Evolutionary conservation across 2,329 filamentous ascomycete species (phyloP), one percentile per base, ranked within the genome.

Genomic region (Penicillium sp.): DNA sequence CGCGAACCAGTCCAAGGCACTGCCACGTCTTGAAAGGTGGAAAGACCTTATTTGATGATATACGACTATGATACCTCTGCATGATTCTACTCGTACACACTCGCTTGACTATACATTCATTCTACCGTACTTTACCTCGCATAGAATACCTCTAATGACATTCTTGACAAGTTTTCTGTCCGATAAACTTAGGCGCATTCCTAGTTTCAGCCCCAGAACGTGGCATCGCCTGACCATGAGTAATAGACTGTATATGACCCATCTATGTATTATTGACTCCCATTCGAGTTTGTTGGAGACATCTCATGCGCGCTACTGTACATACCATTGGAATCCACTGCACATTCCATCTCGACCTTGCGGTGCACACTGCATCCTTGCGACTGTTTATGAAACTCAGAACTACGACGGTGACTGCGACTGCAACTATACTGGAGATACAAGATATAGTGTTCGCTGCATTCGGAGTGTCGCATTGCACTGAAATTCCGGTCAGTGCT

Each of bases 11-110:
- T 39, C 22, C 50, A 34, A 12, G 34, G 47, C 13, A 54, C 9
- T 27, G 25, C 4, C 6, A 13, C 25, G 30, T 13, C 45, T 47
- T 25, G 44, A 51, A 17, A 44, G 45, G 14, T 39, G 29, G 22
- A 51, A 30, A n/a, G n/a, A n/a, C n/a, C n/a, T n/a, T n/a, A n/a
- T n/a, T 32, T 50, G 35, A 52, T 39, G 46, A 44, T 46, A 39
- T 45, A 53, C 40, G 50, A 53, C 43, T 35, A 37, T 46, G 42
- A 53, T 50, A 45, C 44, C 50, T 50, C n/a, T 28, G 37, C 39
- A 44, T 42, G 35, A 8, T 32, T 12, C 18, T 30, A 12, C 30
- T 37, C 22, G 30, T 30, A 31, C 32, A 13, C 34, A 26, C 27
- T 42, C 39, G 6, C n/a, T 31, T 25, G 23, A 27, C 25, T 4